A percentile compares a stretch with the other conserved stretches of the same genome.
Evolutionary conservation across 2,329 filamentous ascomycete genomes (phyloP).

Genomic region (Xylaria digitata): DNA sequence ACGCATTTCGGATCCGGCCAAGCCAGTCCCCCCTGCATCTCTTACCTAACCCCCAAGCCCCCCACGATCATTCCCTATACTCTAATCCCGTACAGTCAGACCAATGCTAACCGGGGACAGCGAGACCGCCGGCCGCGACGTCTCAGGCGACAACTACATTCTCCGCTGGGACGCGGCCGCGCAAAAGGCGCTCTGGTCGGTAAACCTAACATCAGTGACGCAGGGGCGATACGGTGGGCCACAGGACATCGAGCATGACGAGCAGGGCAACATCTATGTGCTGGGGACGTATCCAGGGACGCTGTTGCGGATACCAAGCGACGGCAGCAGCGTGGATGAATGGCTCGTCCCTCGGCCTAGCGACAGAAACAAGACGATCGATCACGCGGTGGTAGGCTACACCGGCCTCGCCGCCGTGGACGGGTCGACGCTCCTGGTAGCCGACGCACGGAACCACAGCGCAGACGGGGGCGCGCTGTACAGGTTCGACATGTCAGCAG

Average conservation of each 20-base stretch:
- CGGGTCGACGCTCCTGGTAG: slow-evolving; percentile 48
- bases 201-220: slow-evolving; percentile 50
- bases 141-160: slow-evolving; percentile 53
- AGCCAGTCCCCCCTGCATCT: too few relatives aligned
- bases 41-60: background rate
- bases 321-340: slow-evolving; percentile 45
- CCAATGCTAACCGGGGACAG: slow-evolving; percentile 4
- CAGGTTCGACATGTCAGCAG: slow-evolving; percentile 49
- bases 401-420: slow-evolving; percentile 46
- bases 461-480: slow-evolving; percentile 49
- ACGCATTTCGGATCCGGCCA: background rate
- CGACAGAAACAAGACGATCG: background rate
- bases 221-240: slow-evolving; percentile 52
- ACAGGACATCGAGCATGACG: slow-evolving; percentile 55
- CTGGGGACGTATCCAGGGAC: slow-evolving; percentile 54
- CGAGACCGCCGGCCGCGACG: slow-evolving; percentile 51
- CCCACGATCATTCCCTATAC: background rate
- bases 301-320: slow-evolving; percentile 50
- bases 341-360: slow-evolving; percentile 51
- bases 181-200: slow-evolving; percentile 47
- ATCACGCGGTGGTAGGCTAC: slow-evolving; percentile 47
- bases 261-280: slow-evolving; percentile 52
- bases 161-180: slow-evolving; percentile 51
- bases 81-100: background rate
- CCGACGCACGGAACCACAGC: slow-evolving; percentile 46